A percentile compares a stretch with the other conserved stretches of the same genome.
Evolutionary conservation across 208 protist species (phyloP).

Genomic region (Trypanosomatidae sp.): DNA sequence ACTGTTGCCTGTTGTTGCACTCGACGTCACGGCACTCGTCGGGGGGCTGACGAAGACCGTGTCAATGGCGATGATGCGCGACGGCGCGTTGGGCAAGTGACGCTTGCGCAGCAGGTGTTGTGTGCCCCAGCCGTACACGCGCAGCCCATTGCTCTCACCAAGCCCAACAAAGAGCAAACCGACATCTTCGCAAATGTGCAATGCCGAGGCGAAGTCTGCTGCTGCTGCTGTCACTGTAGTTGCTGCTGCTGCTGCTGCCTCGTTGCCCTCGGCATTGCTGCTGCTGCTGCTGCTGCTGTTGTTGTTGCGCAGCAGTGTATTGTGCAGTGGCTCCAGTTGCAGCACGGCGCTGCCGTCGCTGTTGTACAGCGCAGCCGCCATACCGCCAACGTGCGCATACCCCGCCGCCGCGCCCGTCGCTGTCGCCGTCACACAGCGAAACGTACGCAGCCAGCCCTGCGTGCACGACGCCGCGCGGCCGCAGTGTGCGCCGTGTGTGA

Average conservation of each 20-base stretch:
- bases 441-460: constrained; percentile 47
- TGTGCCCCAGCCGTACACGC: constrained; percentile 63
- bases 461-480: constrained; percentile 23
- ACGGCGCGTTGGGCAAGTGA: constrained; percentile 37
- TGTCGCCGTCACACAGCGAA: constrained; percentile 19
- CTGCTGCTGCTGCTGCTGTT: background rate
- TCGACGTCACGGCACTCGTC: constrained; percentile 3
- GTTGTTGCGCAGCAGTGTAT: constrained; percentile 25
- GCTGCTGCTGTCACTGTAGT: background rate
- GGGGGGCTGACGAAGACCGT: constrained; percentile 52
- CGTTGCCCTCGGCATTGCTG: background rate
- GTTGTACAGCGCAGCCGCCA: background rate
- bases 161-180: constrained; percentile 71
- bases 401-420: background rate
- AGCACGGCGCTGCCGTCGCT: constrained; percentile 7
- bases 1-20: constrained; percentile 9
- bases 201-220: constrained; percentile 47
- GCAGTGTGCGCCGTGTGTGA: constrained; percentile 60
- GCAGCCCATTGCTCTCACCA: constrained; percentile 36
- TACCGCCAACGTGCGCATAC: background rate
- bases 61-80: constrained; percentile 63
- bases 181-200: constrained; percentile 60
- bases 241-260: background rate
- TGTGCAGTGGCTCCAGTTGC: constrained; percentile 47
- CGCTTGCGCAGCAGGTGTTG: constrained; percentile 51